phyloP scores from a whole-genome alignment of 805 yeast species.

The Starmerella bombicola region DNA sequence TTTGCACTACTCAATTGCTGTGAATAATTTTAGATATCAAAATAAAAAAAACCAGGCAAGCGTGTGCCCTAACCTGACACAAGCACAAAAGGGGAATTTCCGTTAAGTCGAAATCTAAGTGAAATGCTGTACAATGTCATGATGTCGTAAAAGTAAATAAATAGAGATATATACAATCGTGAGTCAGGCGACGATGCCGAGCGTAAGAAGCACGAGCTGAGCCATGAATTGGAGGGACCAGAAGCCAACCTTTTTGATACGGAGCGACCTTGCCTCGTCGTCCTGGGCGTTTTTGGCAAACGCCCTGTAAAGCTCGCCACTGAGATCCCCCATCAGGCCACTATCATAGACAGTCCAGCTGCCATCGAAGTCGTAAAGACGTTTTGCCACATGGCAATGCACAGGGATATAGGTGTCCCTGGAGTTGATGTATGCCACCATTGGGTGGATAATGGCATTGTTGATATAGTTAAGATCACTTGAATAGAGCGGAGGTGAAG shows the following conservation, averaged over 20 bases:
- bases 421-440: slow-evolving; percentile 88
- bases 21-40: not conserved
- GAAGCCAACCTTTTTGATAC: slow-evolving; percentile 76
- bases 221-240: slow-evolving; percentile 82
- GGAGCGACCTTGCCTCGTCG: slow-evolving; percentile 57
- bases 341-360: slow-evolving; percentile 95
- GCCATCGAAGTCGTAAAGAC: slow-evolving; percentile 76
- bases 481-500: slow-evolving; percentile 75
- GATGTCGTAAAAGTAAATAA: slow-evolving; percentile 5
- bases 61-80: too few species aligned
- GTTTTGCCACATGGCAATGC: slow-evolving; percentile 67
- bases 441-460: slow-evolving; percentile 83
- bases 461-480: slow-evolving; percentile 84
- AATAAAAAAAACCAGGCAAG: not conserved
- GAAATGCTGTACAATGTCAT: not conserved
- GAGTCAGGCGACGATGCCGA: slow-evolving; percentile 49
- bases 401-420: slow-evolving; percentile 82
- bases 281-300: slow-evolving; percentile 81
- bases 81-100: too few species aligned
- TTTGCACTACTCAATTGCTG: not conserved
- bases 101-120: too few species aligned
- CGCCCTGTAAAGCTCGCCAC: slow-evolving; percentile 79
- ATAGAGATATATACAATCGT: slow-evolving; percentile 18
- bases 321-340: slow-evolving; percentile 77
- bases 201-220: slow-evolving; percentile 69